These are phyloP conservation scores for Colletotrichum sp. DNA, from an alignment of 2,329 filamentous ascomycete species.

Conservation along the genomic window DNA sequence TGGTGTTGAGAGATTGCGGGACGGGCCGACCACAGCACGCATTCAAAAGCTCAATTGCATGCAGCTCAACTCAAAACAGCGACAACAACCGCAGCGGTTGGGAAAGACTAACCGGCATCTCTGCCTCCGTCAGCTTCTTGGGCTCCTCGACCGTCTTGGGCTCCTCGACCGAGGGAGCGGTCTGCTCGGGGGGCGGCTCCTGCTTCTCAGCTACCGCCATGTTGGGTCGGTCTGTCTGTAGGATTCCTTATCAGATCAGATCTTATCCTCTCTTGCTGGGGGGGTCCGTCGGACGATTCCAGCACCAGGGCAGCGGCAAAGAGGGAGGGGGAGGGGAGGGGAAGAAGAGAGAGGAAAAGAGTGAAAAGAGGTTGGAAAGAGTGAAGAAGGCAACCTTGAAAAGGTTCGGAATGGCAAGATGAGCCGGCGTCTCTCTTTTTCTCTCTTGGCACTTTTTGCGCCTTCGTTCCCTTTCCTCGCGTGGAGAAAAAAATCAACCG, in stretches of 20 bases:
- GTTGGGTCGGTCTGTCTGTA: not conserved
- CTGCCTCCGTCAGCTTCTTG: not conserved
- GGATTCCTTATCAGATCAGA: conserved; percentile 6
- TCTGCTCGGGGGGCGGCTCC: not conserved
- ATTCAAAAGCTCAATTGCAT: not conserved
- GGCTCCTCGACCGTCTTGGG: not conserved
- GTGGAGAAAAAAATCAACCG: not conserved
- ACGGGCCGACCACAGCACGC: not conserved
- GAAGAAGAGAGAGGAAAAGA: not conserved
- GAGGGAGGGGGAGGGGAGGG: not conserved
- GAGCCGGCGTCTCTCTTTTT: not conserved
- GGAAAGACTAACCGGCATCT: conserved; percentile 16
- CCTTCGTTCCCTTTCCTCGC: not conserved
- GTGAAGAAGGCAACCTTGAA: not conserved
- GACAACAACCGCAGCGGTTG: not conserved
- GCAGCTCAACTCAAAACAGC: not conserved
- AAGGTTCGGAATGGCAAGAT: not conserved
- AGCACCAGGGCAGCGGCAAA: not conserved
- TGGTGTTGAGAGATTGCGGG: not conserved
- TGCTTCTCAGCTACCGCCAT: conserved; percentile 13
- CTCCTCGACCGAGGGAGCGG: not conserved
- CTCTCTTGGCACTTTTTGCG: not conserved
- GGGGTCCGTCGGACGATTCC: not conserved
- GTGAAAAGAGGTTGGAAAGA: not conserved
- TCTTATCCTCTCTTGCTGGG: not conserved